Evolutionary conservation across 1,139 yeast genomes (phyloP), one percentile per base, ranked within the genome.

Genomic region (Meyerozyma smithsonii): DNA sequence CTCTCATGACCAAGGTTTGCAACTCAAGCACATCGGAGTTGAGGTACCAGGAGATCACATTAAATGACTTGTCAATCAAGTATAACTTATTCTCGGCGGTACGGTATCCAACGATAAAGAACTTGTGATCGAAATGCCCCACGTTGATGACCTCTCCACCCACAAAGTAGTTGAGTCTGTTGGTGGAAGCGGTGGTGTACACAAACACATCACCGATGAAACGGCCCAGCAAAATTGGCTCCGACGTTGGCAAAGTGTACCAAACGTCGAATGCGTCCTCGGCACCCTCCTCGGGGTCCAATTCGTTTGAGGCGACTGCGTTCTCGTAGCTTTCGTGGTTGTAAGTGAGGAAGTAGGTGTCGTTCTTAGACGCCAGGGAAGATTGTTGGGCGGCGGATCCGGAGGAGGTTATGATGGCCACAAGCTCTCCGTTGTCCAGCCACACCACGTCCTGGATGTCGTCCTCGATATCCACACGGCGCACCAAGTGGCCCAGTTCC

Each of bases 121-220:
- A 83, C 49, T 85, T 80, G 59, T 83, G 88, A 59, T 92, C 96
- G 56, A 86, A 90, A 66, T 92, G 97, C 33, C 95, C 92, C 65
- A 92, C 79, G 56, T 89, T 92, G 61, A 88, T 87, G 15, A 85
- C 82, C 57, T 89, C 89, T 36, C 95, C 95, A 53, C 98, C 98
- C 47, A 92, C 97, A 47, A 88, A 79, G 62, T 92, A 94, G 65
- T 90, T 92, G 57, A 94, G 75, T 61, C 97, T 80, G 64, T 89
- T 88, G 26, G 95, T 78, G 17, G 82, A 55, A 1, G 95, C 83
- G 15, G 77, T 71, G 12, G 97, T 88, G 69, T 84, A 92, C 41
- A 92, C 79, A 59, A 90, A 90, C 34, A 94, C 97, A 66, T 92
- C 97, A 50, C 98, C 98, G 54, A 90, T 88, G 86, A 97, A 92